Evolutionary conservation across 1,284 basidiomycete genomes (phyloP), one percentile per base, ranked within the genome.

Genomic region (Hymenochaete sp.): DNA sequence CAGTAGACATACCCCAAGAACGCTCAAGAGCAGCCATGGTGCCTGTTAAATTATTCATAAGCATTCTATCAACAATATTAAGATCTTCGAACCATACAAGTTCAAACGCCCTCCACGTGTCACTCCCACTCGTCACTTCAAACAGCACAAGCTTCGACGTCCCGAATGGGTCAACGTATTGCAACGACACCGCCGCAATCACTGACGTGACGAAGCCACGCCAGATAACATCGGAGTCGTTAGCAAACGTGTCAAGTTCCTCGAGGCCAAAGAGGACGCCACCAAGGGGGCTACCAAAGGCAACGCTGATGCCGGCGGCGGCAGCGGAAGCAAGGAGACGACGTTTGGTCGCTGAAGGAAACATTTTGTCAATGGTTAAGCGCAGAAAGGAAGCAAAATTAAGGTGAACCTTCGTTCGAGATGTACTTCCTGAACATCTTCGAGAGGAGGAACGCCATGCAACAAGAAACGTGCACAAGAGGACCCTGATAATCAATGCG

Each of bases 71-170:
- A 29, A 16, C 2, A 27, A 28, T 28, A 50, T n/a, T 19, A 26
- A 29, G 27, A 19, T 6, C 43, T 22, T 36, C 18, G 45, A 52
- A 38, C 32, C 70, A 43, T 53, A 83, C 79, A 54, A 85, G 60
- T 59, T 85, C 82, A 56, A 85, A 85, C 0, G 75, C 76, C 42
- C 76, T 66, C 82, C 82, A 85, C 1, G 71, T 73, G 53, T 76
- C 73, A 32, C 67, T 68, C 2, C 67, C 67, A 49, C 70, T 75
- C 1, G 76, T 79, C 6, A 82, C 79, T 60, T 79, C 75, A 55
- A 84, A 85, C 9, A 85, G 62, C 9, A 84, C 81, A n/a, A 85
- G 67, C 55, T 84, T 84, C 9, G 75, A 71, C 4, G 80, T 84
- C 41, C 78, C 77, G 58, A 84, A 84, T 1, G 82, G 82, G 56